Evolutionary conservation across 1,139 yeast species (phyloP), one percentile per base, ranked within the genome.

Genomic region (Petasospora fabianii): DNA sequence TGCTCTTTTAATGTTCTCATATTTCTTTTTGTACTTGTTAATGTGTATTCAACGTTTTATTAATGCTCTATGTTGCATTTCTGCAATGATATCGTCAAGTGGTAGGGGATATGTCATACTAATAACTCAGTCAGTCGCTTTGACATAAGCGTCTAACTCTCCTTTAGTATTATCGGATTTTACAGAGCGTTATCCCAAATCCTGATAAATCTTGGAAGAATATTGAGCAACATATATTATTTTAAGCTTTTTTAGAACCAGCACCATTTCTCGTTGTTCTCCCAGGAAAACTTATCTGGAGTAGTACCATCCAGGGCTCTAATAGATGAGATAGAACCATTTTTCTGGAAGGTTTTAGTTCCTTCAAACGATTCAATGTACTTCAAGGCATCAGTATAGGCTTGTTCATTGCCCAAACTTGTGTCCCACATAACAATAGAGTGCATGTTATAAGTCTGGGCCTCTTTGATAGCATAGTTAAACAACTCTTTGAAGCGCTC

Each of bases 201-300:
- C n/a, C n/a, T 12, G 27, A 13, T 18, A n/a, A n/a, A n/a, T n/a
- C n/a, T n/a, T n/a, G n/a, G n/a, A n/a, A n/a, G n/a, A n/a, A n/a
- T n/a, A n/a, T n/a, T n/a, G n/a, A n/a, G n/a, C n/a, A n/a, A n/a
- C n/a, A n/a, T n/a, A n/a, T n/a, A n/a, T n/a, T n/a, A n/a, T n/a
- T n/a, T n/a, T n/a, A n/a, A n/a, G n/a, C n/a, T n/a, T n/a, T n/a
- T 22, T 37, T 26, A 54, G 41, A 52, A 54, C 58, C 58, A 54
- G 17, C 55, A 49, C 57, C 56, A 54, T 37, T 53, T 51, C n/a
- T 51, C 49, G 24, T 54, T 54, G 27, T 41, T 28, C 34, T 41
- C 52, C 58, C 58, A 54, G 3, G 26, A n/a, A 26, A 37, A 41
- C 6, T 26, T 27, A 1, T 24, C 27, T 3, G 20, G 11, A 4